Conservation (phyloP, 164 flowering plant species). For the Saururus chinensis region DNA sequence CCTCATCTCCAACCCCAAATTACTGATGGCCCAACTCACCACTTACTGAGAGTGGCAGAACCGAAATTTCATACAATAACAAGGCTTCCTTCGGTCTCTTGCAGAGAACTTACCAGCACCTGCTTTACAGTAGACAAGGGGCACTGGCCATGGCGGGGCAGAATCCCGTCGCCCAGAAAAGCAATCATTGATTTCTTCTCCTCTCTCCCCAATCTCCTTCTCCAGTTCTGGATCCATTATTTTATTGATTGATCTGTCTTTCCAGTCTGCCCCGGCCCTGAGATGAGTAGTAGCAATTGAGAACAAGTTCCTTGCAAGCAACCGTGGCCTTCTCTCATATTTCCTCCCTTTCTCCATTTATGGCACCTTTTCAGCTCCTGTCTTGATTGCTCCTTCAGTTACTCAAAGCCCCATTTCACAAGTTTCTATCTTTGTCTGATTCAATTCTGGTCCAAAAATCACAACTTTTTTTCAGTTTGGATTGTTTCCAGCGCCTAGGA, state of each 20-base stretch:
- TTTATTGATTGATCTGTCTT: neutral
- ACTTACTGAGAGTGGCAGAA: too few relatives aligned
- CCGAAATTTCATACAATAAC: too few relatives aligned
- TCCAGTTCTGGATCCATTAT: neutral
- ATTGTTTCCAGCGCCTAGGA: neutral
- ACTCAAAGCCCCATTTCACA: too few relatives aligned
- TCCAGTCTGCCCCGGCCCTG: neutral
- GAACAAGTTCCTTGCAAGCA: slow-evolving; percentile 9
- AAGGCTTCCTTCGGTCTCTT: too few relatives aligned
- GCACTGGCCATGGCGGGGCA: neutral
- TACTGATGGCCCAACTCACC: too few relatives aligned
- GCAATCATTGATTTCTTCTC: neutral
- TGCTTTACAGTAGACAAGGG: too few relatives aligned
- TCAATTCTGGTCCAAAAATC: too few relatives aligned
- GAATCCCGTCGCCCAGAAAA: neutral
- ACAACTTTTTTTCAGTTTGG: neutral
- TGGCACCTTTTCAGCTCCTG: slow-evolving; percentile 2
- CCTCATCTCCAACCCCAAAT: too few relatives aligned
- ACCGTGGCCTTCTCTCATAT: slow-evolving; percentile 3
- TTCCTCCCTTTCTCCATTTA: slow-evolving; percentile 2
- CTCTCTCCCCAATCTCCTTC: neutral
- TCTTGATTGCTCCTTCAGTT: neutral
- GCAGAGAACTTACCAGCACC: too few relatives aligned
- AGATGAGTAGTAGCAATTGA: neutral
- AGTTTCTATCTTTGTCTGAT: too few relatives aligned